Conservation (phyloP, 345 rosid genomes). For the Draba incana region DNA sequence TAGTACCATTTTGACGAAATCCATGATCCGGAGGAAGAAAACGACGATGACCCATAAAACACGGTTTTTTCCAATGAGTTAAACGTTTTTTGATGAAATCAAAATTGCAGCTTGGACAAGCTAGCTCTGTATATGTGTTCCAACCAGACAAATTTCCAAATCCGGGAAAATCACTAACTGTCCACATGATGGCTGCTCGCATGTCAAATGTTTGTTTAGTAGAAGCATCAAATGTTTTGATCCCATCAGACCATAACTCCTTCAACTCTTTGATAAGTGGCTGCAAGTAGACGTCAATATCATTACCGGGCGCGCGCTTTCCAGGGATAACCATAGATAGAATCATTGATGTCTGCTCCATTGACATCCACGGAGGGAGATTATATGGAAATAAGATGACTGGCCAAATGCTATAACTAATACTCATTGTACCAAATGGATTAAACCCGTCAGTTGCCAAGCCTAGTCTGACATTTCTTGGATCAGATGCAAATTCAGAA, state of each 20-base stretch:
- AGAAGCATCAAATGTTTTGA: background rate
- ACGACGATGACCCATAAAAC: constrained; percentile 12
- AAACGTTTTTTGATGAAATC: background rate
- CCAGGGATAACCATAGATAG: constrained; percentile 1
- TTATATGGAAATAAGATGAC: constrained; percentile 1
- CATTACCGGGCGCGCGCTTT: background rate
- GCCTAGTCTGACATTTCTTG: constrained; percentile 5
- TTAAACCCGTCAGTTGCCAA: background rate
- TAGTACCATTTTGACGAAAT: background rate
- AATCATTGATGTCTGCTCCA: constrained; percentile 1
- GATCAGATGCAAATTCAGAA: constrained; percentile 2
- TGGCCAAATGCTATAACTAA: background rate
- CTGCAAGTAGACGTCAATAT: constrained; percentile 13
- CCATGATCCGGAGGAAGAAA: constrained; percentile 7
- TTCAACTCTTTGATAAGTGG: constrained; percentile 1
- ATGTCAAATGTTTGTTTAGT: constrained; percentile 5
- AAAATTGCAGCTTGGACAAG: constrained; percentile 1
- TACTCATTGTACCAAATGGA: no score
- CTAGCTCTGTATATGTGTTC: background rate
- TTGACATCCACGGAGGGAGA: constrained; percentile 1
- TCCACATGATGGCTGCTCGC: no score
- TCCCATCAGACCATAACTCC: background rate
- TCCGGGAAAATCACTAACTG: background rate
- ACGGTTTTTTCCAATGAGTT: background rate
- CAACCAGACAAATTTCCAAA: constrained; percentile 1